Base-by-base conservation (phyloP, 2,329 filamentous ascomycete species). In the Aspergillus udagawae region DNA sequence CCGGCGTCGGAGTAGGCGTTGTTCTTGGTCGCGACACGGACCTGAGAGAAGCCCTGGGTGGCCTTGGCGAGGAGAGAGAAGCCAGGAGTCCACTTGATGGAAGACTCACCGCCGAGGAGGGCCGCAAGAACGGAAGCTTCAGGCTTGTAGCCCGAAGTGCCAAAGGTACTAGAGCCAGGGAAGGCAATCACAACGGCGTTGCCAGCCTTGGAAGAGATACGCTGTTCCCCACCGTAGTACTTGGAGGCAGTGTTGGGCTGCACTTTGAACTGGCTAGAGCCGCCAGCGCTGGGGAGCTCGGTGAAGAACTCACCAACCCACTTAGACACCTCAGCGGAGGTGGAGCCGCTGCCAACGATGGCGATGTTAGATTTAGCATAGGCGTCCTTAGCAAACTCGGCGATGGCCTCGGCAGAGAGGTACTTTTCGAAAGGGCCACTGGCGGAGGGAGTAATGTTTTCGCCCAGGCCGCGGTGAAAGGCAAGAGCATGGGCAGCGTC, bases 161-260 rank as follows among this genome's bases (percentile, higher is more conserved):
- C 87, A 69, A 84, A 84, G 41, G 88, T 86, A 77, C 91, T 89
- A 62, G 91, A 92, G 59, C 93, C 92, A 57, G 92, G 90, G 88
- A 99, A 97, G 62, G 86, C 94, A 72, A 99, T 86, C 65, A 96
- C 90, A 67, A 96, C 75, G 47, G 92, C 84, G 79, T 96, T 97
- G 66, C 90, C 89, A 63, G 82, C 81, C 59, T 81, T 82, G 76
- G 91, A 89, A 63, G 89, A 82, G 65, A 90, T 89, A 67, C 94
- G 91, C 81, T 96, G 91, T 83, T 99, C 92, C 72, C 94, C 95
- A 75, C 94, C 94, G 72, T 86, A 90, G 86, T 97, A 99, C 79
- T 92, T 94, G 73, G 86, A 84, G 63, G 89, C 81, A 65, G 85
- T 77, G 60, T 80, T 79, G 73, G 85, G 83, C 62, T 89, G 78